phyloP scores from a whole-genome alignment of 169 alveolate genomes.

The Plasmodium billcollinsi region DNA sequence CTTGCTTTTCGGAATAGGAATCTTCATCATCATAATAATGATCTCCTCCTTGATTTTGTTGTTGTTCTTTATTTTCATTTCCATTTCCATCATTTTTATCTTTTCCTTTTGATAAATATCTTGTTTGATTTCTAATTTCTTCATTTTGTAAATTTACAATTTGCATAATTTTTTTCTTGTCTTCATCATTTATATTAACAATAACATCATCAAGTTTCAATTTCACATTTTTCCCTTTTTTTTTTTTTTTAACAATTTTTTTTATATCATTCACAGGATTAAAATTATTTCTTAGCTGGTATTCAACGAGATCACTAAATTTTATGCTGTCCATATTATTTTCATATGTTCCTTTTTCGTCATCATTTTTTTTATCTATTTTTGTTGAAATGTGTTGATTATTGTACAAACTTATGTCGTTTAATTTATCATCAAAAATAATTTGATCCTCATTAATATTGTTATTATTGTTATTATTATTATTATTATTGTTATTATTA shows the following conservation, averaged over 20 bases:
- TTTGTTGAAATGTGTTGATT: not conserved
- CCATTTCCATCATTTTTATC: too few species aligned
- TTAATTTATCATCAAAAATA: conserved; percentile 2
- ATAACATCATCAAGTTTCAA: not conserved
- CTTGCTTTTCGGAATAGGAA: not conserved
- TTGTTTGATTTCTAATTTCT: conserved; percentile 1
- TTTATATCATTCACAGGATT: conserved; percentile 7
- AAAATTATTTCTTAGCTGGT: conserved; percentile 3
- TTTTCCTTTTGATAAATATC: not conserved
- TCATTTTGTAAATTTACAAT: conserved; percentile 48
- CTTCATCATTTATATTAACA: conserved; percentile 24
- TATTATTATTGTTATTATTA: too few species aligned
- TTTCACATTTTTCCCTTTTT: conserved; percentile 29
- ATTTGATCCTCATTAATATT: not conserved
- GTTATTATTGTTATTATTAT: not conserved
- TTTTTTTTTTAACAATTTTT: conserved; percentile 33
- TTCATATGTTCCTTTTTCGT: not conserved
- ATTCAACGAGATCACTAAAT: conserved; percentile 42
- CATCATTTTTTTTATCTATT: not conserved
- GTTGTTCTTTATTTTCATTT: too few species aligned
- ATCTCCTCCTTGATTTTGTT: too few species aligned
- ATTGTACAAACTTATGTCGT: not conserved
- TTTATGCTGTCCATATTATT: conserved; percentile 15
- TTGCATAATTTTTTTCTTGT: conserved; percentile 52
- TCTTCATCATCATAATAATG: too few species aligned